Base-by-base conservation (phyloP, 306 rosid genomes). In the Gastrolobium villosum region DNA sequence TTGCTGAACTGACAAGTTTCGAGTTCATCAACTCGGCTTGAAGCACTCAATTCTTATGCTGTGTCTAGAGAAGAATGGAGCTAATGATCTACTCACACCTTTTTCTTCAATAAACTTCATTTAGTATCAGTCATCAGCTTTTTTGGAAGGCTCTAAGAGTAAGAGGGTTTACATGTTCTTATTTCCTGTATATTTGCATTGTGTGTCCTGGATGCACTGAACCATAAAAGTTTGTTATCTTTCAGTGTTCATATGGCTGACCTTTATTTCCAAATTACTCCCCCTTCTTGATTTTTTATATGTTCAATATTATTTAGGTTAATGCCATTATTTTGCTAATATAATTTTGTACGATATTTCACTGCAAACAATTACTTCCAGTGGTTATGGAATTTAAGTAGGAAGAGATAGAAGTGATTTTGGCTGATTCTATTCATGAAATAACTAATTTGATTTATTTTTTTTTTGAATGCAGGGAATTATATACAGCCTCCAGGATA, bases 401-500 rank as follows among this genome's bases (percentile, higher is more conserved):
- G 53, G n/a, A 81, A 31, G 56, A 55, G 32, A 59, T 14, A 59
- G 4, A 28, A 5, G 60, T 55, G 70, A 41, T 6, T 14, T 35
- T 15, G 65, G 35, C 35, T n/a, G 9, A 39, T 55, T 74, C 20
- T 6, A 15, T 45, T 45, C 70, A 55, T 56, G 72, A 74, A 31
- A 83, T 36, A 46, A 35, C 49, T 34, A 3, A 69, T 56, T 54
- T 9, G 78, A 37, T 70, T 14, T 0, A 5, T n/a, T 69, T 61
- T n/a, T 82, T 10, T 40, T 43, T 0, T 11, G 6, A 30, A 62
- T 56, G 83, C 87, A 94, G 97, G 99, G 99, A 75, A 92, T 94
- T 56, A 87, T 94, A 74, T 94, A 90, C 88, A 89, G 97, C 77
- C 93, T 94, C 3, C 81, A 84, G 52, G 89, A 88, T 81, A 87